A percentile compares a stretch with the other conserved stretches of the same genome.
phyloP scores from a whole-genome alignment of 805 yeast genomes.

The Zygoascus tannicola region DNA sequence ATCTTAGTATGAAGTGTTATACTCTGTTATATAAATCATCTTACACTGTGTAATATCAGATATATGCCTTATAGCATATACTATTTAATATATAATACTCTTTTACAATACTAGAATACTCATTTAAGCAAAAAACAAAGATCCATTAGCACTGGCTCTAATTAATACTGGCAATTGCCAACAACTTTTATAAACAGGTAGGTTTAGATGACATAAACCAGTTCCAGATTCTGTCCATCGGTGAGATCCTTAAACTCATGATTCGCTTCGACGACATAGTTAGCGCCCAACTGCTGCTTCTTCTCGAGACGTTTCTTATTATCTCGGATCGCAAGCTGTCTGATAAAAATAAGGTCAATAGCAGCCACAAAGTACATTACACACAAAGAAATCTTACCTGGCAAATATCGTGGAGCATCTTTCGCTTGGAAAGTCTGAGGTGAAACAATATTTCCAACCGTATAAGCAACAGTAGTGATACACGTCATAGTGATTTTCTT shows the following conservation, averaged over 20 bases:
- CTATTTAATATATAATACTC: too few species aligned
- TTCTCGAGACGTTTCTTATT: conserved; percentile 39
- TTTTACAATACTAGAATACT: too few species aligned
- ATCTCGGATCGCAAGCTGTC: conserved; percentile 27
- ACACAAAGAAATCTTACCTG: conserved; percentile 42
- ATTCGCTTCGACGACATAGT: conserved; percentile 21
- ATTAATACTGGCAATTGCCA: too few species aligned
- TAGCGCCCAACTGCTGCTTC: conserved; percentile 26
- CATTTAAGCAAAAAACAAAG: too few species aligned
- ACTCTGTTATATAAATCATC: too few species aligned
- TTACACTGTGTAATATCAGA: too few species aligned
- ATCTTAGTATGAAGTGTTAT: too few species aligned
- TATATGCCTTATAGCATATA: too few species aligned
- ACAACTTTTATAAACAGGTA: too few species aligned
- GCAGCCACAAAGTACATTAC: conserved; percentile 36
- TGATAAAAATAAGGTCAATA: conserved; percentile 27
- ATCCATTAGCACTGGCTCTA: too few species aligned
- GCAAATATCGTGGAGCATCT: conserved; percentile 53
- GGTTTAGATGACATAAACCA: conserved; percentile 15
- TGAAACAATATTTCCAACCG: conserved; percentile 62
- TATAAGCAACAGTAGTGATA: conserved; percentile 50
- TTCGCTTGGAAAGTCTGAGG: conserved; percentile 55
- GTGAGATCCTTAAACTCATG: conserved; percentile 35
- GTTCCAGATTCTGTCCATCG: conserved; percentile 43
- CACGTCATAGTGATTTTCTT: conserved; percentile 55